Base-by-base conservation (phyloP, 768 basidiomycete species). In the Trametes elegans region DNA sequence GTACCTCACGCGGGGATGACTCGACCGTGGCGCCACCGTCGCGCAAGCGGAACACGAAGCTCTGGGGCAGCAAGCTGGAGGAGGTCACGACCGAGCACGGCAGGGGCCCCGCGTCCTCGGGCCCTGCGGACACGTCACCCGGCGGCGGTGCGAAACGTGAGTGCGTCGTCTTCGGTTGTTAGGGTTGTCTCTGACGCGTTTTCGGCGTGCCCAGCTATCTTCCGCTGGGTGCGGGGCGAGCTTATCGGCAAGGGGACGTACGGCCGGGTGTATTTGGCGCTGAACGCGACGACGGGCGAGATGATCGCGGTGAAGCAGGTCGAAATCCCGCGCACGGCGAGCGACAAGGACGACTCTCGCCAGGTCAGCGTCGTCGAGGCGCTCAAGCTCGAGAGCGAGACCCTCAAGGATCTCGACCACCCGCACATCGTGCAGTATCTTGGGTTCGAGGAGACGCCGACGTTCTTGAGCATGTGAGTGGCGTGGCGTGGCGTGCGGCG, bases 301-400 rank as follows among this genome's bases (percentile, higher is more conserved):
- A 96, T 98, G 92, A 94, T 98, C 64, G 97, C 97, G 16, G 97
- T 99, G 60, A 99, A 99, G 72, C 97, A 98, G 72, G 97, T 99
- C 42, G 97, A 98, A 69, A 82, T 95, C 54, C 96, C 97, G 1
- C 83, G 84, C 46, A 95, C 93, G 7, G 84, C 85, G 16, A 93
- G 90, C 64, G 97, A 99, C 73, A 90, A 88, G 70, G 88, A 84
- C 60, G 94, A 98, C 70, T 79, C 82, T 16, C 82, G 94, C 28
- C 94, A 96, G 63, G 75, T 81, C 50, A 83, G 82, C 26, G 86
- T 95, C 58, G 90, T 99, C 55, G 88, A 94, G 63, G 94, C 95
- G 1, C 74, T 98, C 59, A 93, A 96, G 70, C 78, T 90, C 64
- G 97, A 98, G 76, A 97, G 93, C 66, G 94, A 97, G 73, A 93